Evolutionary conservation across 2,329 filamentous ascomycete species (phyloP).

Genomic region (Claviceps arundinis): DNA sequence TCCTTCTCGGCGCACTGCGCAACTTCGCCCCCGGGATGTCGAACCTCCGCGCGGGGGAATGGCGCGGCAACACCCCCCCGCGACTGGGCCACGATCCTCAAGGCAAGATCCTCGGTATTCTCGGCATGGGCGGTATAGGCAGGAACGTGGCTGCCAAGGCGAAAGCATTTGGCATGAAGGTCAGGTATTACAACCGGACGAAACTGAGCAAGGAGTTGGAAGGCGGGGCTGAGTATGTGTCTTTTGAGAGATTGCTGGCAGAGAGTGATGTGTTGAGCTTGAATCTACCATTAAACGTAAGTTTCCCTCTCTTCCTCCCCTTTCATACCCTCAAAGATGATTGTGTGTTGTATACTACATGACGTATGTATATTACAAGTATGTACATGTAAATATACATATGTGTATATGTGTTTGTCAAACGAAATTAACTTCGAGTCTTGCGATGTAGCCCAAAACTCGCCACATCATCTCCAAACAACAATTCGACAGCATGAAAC

Average conservation of each 20-base stretch:
- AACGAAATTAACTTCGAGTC: background rate
- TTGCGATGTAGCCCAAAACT: conserved; percentile 41
- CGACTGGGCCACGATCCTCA: conserved; percentile 59
- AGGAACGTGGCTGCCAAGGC: conserved; percentile 64
- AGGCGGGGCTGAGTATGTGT: conserved; percentile 51
- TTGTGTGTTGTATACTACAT: no score
- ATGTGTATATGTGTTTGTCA: background rate
- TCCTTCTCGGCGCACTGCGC: conserved; percentile 67
- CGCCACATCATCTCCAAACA: conserved; percentile 59
- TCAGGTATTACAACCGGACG: conserved; percentile 62
- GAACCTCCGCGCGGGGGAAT: conserved; percentile 51
- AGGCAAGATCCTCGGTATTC: conserved; percentile 65
- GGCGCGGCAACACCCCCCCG: conserved; percentile 47
- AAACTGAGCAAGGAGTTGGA: conserved; percentile 42
- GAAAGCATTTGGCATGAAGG: conserved; percentile 60
- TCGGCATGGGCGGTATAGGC: conserved; percentile 81
- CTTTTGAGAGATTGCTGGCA: conserved; percentile 57
- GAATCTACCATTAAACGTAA: conserved; percentile 70
- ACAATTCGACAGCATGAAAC: conserved; percentile 68
- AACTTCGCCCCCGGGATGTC: conserved; percentile 57
- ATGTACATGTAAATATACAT: no score
- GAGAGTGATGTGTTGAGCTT: conserved; percentile 66
- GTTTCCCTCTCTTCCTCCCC: conserved; percentile 20
- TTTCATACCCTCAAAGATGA: no score
- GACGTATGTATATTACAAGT: no score